A percentile compares a stretch with the other conserved stretches of the same genome.
Conservation (phyloP, 805 yeast species). For the Grigorovia transvaalensis region DNA sequence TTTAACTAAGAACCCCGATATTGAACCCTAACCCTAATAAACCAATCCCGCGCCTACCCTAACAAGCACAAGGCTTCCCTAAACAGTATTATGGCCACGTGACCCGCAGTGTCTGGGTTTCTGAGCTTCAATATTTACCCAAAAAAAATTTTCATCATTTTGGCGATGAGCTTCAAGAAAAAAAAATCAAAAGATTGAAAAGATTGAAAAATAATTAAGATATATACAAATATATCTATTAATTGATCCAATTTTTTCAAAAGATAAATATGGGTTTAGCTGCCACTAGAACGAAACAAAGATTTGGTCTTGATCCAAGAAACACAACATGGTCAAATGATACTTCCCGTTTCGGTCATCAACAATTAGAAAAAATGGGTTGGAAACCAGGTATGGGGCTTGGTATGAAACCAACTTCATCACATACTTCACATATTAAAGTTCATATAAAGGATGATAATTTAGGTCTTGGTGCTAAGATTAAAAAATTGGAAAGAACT, state of each 20-base stretch:
- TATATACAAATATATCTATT: not conserved
- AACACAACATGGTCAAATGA: conserved; percentile 92
- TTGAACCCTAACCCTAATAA: no score
- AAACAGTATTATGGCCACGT: not conserved
- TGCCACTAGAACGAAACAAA: conserved; percentile 67
- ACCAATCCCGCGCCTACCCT: no score
- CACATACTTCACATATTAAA: conserved; percentile 70
- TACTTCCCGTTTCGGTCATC: conserved; percentile 74
- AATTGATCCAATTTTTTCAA: not conserved
- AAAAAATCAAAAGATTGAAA: no score
- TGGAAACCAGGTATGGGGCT: conserved; percentile 91
- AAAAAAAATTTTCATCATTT: not conserved
- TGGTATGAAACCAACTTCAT: conserved; percentile 42
- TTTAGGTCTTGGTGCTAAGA: conserved; percentile 80
- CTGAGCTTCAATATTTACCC: no score
- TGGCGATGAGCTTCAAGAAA: conserved; percentile 1
- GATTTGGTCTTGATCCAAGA: conserved; percentile 87
- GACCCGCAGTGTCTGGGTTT: not conserved
- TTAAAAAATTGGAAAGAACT: conserved; percentile 41
- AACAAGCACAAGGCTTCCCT: not conserved
- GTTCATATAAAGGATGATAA: conserved; percentile 75
- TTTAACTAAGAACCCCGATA: no score
- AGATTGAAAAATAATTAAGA: not conserved
- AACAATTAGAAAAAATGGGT: conserved; percentile 70
- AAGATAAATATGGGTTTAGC: conserved; percentile 58